Evolutionary conservation across 192 early-diverging fungal species (phyloP), one percentile per base, ranked within the genome.

Genomic region (Coemansia sp.): DNA sequence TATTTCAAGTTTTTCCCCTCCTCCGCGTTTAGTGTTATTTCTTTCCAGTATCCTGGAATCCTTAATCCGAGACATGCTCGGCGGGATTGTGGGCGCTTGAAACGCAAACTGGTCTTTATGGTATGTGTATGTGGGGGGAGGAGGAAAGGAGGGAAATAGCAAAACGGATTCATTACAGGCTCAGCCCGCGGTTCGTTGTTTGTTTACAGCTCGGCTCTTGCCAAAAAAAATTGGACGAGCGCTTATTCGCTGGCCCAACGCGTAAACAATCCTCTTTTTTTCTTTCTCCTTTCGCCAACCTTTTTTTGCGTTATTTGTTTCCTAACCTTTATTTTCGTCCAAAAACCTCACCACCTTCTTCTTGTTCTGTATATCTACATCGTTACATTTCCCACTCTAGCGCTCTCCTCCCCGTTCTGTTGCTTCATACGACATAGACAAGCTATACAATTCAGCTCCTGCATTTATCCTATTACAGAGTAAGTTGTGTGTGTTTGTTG

Each of bases 251-350:
- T 35, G 33, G 7, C 33, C 16, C 33, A 35, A 35, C 33, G 33
- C 33, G 33, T 27, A 62, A 54, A 42, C 33, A 58, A 21, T 16
- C 5, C 23, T 43, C 22, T n/a, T 56, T 32, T 43, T 11, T 14
- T 35, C 32, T 54, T 47, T 1, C 32, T 54, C 50, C 23, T 49
- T 57, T n/a, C n/a, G n/a, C n/a, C n/a, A n/a, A n/a, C n/a, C n/a
- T 25, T 33, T 25, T 60, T 23, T 45, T 40, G 25, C 33, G 14
- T 61, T 54, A 54, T 25, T 43, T n/a, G n/a, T n/a, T 35, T 35
- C 43, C 24, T 27, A 30, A 31, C n/a, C 11, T 28, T 44, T n/a
- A 23, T 32, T 29, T 53, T 44, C 28, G 54, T 33, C 12, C 33
- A n/a, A n/a, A n/a, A n/a, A n/a, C 6, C 42, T 57, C 43, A 2